A percentile compares a stretch with the other conserved stretches of the same genome.
phyloP scores from a whole-genome alignment of 768 basidiomycete species.

The Podaxis sp. region DNA sequence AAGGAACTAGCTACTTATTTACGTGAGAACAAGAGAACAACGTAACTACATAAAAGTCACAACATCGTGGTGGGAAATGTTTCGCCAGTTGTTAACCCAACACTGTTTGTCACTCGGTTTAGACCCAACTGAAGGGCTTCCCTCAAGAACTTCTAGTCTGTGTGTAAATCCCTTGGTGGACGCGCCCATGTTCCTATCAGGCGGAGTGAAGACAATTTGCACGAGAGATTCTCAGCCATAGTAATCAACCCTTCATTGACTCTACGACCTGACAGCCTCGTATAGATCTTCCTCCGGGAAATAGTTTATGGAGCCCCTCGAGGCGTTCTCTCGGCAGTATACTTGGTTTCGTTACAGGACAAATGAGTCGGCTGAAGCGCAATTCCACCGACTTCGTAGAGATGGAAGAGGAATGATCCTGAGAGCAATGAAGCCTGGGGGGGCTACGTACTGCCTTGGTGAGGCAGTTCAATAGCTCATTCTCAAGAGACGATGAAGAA shows the following conservation, averaged over 20 bases:
- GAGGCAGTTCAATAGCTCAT: constrained; percentile 31
- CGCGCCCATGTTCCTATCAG: background rate
- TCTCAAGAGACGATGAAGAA: constrained; percentile 31
- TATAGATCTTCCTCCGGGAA: background rate
- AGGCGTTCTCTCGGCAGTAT: constrained; percentile 23
- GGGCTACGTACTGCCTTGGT: constrained; percentile 30
- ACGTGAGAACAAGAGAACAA: no score
- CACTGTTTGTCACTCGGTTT: background rate
- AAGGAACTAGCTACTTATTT: no score
- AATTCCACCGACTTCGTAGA: constrained; percentile 28
- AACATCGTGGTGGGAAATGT: background rate
- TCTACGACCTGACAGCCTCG: no score
- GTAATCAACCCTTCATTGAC: background rate
- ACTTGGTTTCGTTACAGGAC: constrained; percentile 23
- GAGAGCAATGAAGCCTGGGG: constrained; percentile 18
- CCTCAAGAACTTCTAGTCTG: background rate
- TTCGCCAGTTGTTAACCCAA: background rate
- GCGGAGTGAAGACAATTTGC: background rate
- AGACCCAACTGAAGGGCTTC: background rate
- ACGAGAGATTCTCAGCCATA: background rate
- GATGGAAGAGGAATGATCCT: constrained; percentile 18
- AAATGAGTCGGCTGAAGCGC: constrained; percentile 20
- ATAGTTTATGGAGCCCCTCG: constrained; percentile 12
- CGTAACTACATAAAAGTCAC: no score
- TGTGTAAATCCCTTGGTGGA: background rate